Conservation (phyloP, 345 rosid species). For the Citrus glauca region DNA sequence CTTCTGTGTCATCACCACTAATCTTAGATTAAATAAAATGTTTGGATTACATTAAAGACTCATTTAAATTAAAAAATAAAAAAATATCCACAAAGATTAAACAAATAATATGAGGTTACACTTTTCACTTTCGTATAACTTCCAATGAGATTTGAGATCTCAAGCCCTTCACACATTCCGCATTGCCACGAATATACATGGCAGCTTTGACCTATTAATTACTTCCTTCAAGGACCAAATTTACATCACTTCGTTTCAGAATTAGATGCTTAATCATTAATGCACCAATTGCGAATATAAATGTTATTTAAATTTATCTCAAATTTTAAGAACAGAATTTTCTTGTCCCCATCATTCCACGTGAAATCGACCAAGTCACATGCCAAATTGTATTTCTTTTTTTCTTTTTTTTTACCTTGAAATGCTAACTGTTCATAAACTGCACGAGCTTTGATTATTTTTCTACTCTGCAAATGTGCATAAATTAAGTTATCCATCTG, state of each 20-base stretch:
- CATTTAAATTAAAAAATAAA: not conserved
- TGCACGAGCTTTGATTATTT: not conserved
- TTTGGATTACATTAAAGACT: not conserved
- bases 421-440: not conserved
- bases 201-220: constrained; percentile 2
- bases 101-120: not conserved
- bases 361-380: constrained; percentile 10
- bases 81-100: not conserved
- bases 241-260: no score
- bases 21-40: not conserved
- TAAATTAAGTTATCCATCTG: not conserved
- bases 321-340: not conserved
- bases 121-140: not conserved
- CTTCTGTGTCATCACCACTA: not conserved
- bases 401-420: not conserved
- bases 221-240: not conserved
- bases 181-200: no score
- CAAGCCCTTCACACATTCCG: not conserved
- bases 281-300: not conserved
- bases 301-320: not conserved
- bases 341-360: not conserved
- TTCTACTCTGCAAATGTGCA: not conserved
- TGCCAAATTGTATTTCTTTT: constrained; percentile 8
- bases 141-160: not conserved
- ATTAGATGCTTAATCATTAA: not conserved